Percentiles rank a stretch among this genome's conserved stretches.
phyloP scores from a whole-genome alignment of 2,329 filamentous ascomycete species.

The Emericellopsis cladophorae region DNA sequence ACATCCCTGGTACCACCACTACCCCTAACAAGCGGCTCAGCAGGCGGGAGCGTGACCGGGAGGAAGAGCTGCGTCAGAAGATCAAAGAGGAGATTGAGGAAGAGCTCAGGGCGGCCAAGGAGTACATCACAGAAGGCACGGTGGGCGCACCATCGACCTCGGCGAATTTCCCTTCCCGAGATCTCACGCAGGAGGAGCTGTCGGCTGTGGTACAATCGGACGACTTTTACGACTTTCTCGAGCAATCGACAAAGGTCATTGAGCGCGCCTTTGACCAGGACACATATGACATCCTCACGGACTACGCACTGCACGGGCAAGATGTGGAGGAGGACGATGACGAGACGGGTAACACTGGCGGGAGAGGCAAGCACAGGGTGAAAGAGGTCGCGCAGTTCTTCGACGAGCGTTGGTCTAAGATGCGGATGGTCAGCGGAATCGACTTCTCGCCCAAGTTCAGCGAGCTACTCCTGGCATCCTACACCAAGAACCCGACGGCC shows the following conservation, averaged over 20 bases:
- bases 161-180: constrained; percentile 63
- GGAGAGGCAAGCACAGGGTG: constrained; percentile 60
- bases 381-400: constrained; percentile 90
- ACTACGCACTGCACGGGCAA: constrained; percentile 76
- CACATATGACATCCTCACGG: constrained; percentile 80
- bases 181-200: constrained; percentile 73
- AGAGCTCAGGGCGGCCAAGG: constrained; percentile 65
- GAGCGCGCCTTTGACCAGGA: constrained; percentile 91
- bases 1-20: constrained; percentile 37
- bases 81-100: constrained; percentile 86
- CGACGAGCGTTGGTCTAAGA: constrained; percentile 92
- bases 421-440: constrained; percentile 90
- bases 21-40: constrained; percentile 63
- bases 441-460: constrained; percentile 94
- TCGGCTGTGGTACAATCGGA: constrained; percentile 82
- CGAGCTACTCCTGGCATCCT: constrained; percentile 83
- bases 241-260: constrained; percentile 92
- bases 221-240: constrained; percentile 90
- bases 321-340: constrained; percentile 74
- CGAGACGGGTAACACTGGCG: constrained; percentile 55
- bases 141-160: constrained; percentile 10
- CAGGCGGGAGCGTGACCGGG: constrained; percentile 65
- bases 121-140: constrained; percentile 36
- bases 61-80: constrained; percentile 79
- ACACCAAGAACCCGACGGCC: constrained; percentile 93